Conservation (phyloP, 768 basidiomycete genomes). For the Kondoa subrosea region DNA sequence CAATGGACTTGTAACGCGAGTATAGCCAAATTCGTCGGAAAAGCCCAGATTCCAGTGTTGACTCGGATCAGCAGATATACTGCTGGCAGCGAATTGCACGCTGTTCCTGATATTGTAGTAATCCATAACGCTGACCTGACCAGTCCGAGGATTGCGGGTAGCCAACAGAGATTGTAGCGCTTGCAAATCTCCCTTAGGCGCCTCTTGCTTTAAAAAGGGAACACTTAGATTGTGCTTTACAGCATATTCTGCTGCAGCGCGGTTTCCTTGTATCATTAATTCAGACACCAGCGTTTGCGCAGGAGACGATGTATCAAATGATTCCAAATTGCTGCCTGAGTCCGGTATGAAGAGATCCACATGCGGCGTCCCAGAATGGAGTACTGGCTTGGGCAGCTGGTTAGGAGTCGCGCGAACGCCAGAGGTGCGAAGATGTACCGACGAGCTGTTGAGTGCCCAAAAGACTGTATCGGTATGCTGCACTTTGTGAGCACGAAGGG, state of each 20-base stretch:
- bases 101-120: conserved; percentile 37
- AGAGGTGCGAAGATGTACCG: too few relatives aligned
- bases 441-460: too few relatives aligned
- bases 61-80: conserved; percentile 33
- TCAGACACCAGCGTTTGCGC: conserved; percentile 49
- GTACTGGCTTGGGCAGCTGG: too few relatives aligned
- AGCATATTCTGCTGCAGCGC: conserved; percentile 56
- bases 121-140: conserved; percentile 35
- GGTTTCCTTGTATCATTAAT: conserved; percentile 62
- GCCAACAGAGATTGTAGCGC: conserved; percentile 39
- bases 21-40: conserved; percentile 60
- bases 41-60: conserved; percentile 56
- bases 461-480: too few relatives aligned
- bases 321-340: neutral
- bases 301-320: conserved; percentile 19
- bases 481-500: too few relatives aligned
- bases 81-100: conserved; percentile 30
- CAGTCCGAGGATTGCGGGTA: conserved; percentile 35
- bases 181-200: conserved; percentile 27
- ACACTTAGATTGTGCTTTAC: conserved; percentile 45
- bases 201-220: conserved; percentile 41
- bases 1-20: conserved; percentile 67
- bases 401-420: too few relatives aligned
- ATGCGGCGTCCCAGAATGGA: too few relatives aligned
- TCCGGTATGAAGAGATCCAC: conserved; percentile 1